Evolutionary conservation across 2,329 filamentous ascomycete species (phyloP), one percentile per base, ranked within the genome.

Genomic region (Diaporthe batatas): DNA sequence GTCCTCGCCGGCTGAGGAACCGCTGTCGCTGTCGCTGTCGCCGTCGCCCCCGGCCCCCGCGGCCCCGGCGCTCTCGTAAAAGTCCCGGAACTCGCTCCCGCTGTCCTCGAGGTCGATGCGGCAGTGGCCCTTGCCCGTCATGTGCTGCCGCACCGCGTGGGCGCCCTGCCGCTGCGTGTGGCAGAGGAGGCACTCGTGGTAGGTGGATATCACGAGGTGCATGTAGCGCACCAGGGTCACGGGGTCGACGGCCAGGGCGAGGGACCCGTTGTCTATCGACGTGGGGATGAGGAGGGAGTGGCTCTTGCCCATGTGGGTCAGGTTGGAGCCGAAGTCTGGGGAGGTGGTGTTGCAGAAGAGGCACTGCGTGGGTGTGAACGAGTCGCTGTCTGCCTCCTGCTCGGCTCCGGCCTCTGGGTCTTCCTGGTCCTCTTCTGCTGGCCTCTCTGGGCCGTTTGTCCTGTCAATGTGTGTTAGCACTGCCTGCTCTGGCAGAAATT

Each of bases 101-200:
- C 80, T 74, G 4, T 77, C 77, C 0, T 76, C 70, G 3, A 83
- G 74, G 18, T 84, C 78, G 39, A 86, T 76, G 36, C 78, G 80
- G 73, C 85, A 87, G 68, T 87, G 85, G 0, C 83, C 82, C 62
- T 85, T 86, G 3, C 77, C 81, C 1, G 78, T 74, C 85, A 87
- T 87, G 59, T 87, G 87, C 53, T 86, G 84, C 74, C 85, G 84
- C 1, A 84, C 83, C 0, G 82, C 87, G 54, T 84, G 79, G 0
- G 79, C 78, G 0, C 81, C 85, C 2, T 76, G 76, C 42, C 84
- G 80, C 36, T 81, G 78, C 29, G 79, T 84, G 4, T 84, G 84
- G 74, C 87, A 88, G 25, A 80, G 81, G 44, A 88, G 79, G 70
- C 87, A 89, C 76, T 87, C 85, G 44, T 81, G 78, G 62, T 86